Evolutionary conservation across 2,329 filamentous ascomycete species (phyloP).

Genomic region (Aspergillus persii): DNA sequence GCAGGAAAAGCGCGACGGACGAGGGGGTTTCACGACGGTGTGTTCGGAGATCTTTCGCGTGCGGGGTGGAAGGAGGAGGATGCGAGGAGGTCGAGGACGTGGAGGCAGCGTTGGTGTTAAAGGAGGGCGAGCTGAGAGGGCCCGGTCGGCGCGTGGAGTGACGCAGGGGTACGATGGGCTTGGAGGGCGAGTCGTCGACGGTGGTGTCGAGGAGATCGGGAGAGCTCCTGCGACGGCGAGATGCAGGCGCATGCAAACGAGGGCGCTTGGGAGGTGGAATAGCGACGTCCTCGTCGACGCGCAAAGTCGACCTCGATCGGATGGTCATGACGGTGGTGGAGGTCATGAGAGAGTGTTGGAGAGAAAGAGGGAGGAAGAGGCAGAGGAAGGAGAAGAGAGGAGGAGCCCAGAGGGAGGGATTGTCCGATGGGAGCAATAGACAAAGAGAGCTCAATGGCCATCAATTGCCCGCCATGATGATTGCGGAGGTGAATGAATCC

Average conservation of each 20-base stretch:
- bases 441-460: background rate
- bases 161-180: constrained; percentile 13
- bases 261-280: constrained; percentile 27
- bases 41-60: constrained; percentile 16
- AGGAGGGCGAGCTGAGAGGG: constrained; percentile 5
- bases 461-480: background rate
- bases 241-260: constrained; percentile 19
- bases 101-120: constrained; percentile 3
- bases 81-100: constrained; percentile 1
- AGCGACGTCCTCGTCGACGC: constrained; percentile 17
- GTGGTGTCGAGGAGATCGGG: constrained; percentile 34
- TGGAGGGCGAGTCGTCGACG: constrained; percentile 15
- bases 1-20: constrained; percentile 17
- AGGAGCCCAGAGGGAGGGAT: background rate
- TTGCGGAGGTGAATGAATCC: background rate
- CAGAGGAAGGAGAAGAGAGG: background rate
- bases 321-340: constrained; percentile 30
- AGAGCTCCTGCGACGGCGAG: constrained; percentile 30
- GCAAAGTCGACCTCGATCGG: constrained; percentile 34
- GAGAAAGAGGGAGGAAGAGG: background rate
- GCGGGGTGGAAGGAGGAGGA: constrained; percentile 15
- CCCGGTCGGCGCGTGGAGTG: constrained; percentile 16
- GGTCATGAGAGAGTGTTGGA: constrained; percentile 3
- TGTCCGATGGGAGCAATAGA: background rate
- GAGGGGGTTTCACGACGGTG: constrained; percentile 17